phyloP scores from a whole-genome alignment of 2,329 filamentous ascomycete species.

The Neofusicoccum laricinum region DNA sequence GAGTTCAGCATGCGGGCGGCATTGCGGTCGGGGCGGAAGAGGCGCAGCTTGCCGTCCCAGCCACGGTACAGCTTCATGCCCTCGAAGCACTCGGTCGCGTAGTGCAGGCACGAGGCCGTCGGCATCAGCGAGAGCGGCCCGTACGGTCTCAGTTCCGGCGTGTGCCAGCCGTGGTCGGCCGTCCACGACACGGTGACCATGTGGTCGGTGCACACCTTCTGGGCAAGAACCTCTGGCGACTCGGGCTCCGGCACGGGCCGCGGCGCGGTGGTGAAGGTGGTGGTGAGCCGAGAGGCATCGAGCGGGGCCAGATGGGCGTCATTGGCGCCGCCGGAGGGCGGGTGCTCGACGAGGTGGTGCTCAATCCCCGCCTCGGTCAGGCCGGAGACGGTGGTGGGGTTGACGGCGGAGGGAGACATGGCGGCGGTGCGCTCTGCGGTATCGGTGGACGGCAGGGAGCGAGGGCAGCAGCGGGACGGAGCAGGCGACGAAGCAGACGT shows the following conservation, averaged over 20 bases:
- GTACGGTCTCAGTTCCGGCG: conserved; percentile 72
- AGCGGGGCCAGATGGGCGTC: conserved; percentile 34
- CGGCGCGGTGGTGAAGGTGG: conserved; percentile 40
- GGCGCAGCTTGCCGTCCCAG: conserved; percentile 67
- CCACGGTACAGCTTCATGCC: conserved; percentile 72
- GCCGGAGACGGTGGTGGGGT: conserved; percentile 27
- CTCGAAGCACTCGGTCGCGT: conserved; percentile 89
- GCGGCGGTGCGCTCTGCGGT: not conserved
- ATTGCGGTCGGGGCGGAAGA: conserved; percentile 77
- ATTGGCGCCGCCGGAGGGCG: conserved; percentile 19
- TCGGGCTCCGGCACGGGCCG: conserved; percentile 41
- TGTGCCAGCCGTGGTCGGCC: conserved; percentile 63
- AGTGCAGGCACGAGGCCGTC: conserved; percentile 78
- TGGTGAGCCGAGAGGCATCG: conserved; percentile 43
- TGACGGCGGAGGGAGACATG: conserved; percentile 6
- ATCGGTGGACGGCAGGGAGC: not conserved
- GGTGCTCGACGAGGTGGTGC: not conserved
- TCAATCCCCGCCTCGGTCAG: conserved; percentile 38
- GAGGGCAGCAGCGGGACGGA: not conserved
- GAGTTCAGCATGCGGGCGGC: conserved; percentile 59
- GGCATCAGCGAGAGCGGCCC: conserved; percentile 76
- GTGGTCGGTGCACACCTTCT: conserved; percentile 70
- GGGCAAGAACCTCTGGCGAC: conserved; percentile 38
- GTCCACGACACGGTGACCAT: conserved; percentile 78
- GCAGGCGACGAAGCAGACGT: not conserved